Evolutionary conservation across 768 basidiomycete genomes (phyloP), one percentile per base, ranked within the genome.

Genomic region (Lactarius akahatsu): DNA sequence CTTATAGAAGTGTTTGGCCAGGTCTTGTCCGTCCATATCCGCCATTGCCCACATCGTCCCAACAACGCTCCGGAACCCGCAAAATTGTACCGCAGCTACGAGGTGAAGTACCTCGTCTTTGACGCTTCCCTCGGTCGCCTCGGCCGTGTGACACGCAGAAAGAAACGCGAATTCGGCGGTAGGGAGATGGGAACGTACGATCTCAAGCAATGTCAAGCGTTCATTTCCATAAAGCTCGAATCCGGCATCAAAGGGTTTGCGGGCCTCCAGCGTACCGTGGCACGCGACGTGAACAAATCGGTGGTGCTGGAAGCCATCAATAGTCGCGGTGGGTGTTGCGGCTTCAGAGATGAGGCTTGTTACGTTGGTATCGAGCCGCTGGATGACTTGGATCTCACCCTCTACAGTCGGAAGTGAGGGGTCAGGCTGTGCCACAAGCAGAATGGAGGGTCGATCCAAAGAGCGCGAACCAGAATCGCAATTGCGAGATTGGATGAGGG

Each of bases 21-120:
- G 38, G 38, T 40, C 38, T 4, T 4, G 38, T 40, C 38, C 38
- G 10, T 40, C 38, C 13, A 4, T 4, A 4, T 61, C 32, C 5
- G 23, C 50, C 56, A 56, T 45, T 4, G 15, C 47, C 55, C 66
- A 59, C 58, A 52, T 59, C 13, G 57, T 58, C 15, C 38, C 57
- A 7, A 60, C 57, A 1, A 59, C 47, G 20, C 47, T 40, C 13
- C 13, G 3, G 38, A 40, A 40, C 38, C 38, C 15, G 4, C 38
- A 40, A 4, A 15, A 40, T 4, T 40, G 38, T 6, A 40, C 13
- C 0, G 38, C 38, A 15, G 38, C 38, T 4, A 4, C 38, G 11
- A 40, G 38, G 15, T 40, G 38, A 10, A 40, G 38, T 5, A 15
- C 38, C 13, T 40, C 38, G 15, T 40, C 38, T 4, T 1, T 5